Base-by-base conservation (phyloP, 2,329 filamentous ascomycete genomes). In the Aspergillus awamori region DNA sequence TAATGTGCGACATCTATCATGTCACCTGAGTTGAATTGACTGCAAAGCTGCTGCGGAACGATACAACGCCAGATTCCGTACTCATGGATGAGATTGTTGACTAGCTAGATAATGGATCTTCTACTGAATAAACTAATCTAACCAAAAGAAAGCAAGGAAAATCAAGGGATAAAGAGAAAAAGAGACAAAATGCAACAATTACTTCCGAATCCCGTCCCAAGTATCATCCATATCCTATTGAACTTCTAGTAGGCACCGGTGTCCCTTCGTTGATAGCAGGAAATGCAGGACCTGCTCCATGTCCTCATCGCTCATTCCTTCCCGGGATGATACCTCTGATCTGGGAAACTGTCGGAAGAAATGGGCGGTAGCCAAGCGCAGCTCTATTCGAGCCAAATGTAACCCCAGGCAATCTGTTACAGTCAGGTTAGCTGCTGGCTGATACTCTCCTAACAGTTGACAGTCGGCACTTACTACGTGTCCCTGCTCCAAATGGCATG, bases 401-500 rank as follows among this genome's bases (percentile, higher is more conserved):
- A 87, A 84, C 0, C 89, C 89, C 5, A 92, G 79, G 65, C 89
- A 92, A 74, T 89, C 72, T 74, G 36, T 26, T 28, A 39, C 22
- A 5, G 13, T 39, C 8, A 49, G 8, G 26, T 39, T 49, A 56
- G 24, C 39, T 11, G n/a, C n/a, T 11, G 11, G 15, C 11, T 5
- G 33, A 36, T 33, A 8, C 33, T 13, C 11, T 36, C 41, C 5
- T 30, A 39, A 5, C 38, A 8, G 11, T 33, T 5, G 8, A 26
- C 10, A 10, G n/a, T 39, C 20, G 22, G 26, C n/a, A 66, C 72
- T 63, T 60, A 73, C 72, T 88, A 24, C 88, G 79, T 0, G 88
- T 86, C 0, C 89, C 89, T 17, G 85, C 88, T 1, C 88, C 86
- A 71, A 91, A 91, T 0, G 88, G 87, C 79, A 87, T 86, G 65